Evolutionary conservation across 176 grass and related monocot genomes (phyloP).

Genomic region (Thalia dealbata): DNA sequence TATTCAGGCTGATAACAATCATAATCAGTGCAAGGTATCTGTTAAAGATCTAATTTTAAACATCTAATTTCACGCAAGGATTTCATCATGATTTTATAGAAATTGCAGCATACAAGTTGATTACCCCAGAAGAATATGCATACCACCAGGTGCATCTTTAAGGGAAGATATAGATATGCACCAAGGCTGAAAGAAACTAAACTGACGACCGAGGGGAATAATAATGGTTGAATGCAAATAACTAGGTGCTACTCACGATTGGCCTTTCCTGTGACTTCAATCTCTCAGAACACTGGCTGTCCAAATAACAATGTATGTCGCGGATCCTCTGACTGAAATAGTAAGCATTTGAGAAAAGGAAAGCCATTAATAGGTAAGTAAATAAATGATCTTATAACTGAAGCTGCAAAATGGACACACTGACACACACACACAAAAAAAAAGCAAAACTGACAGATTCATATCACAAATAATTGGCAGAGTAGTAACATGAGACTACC

Average conservation of each 20-base stretch:
- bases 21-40: slow-evolving; percentile 37
- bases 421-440: too few relatives aligned
- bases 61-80: not conserved
- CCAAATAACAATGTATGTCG: too few relatives aligned
- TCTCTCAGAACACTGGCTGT: too few relatives aligned
- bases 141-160: too few relatives aligned
- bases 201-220: too few relatives aligned
- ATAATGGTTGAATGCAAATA: too few relatives aligned
- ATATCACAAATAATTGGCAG: not conserved
- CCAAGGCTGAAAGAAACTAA: too few relatives aligned
- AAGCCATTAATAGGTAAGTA: not conserved
- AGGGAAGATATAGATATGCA: too few relatives aligned
- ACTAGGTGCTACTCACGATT: too few relatives aligned
- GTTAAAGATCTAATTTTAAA: not conserved
- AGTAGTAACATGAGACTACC: not conserved
- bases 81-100: not conserved
- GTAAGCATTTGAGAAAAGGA: not conserved
- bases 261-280: too few relatives aligned
- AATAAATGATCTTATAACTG: not conserved
- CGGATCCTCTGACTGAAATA: too few relatives aligned
- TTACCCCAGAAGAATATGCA: too few relatives aligned
- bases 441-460: not conserved
- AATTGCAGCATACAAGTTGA: not conserved
- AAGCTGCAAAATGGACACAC: not conserved
- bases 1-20: slow-evolving; percentile 1